Base-by-base conservation (phyloP, 140 eudicot species). In the Senecio squalidus region DNA sequence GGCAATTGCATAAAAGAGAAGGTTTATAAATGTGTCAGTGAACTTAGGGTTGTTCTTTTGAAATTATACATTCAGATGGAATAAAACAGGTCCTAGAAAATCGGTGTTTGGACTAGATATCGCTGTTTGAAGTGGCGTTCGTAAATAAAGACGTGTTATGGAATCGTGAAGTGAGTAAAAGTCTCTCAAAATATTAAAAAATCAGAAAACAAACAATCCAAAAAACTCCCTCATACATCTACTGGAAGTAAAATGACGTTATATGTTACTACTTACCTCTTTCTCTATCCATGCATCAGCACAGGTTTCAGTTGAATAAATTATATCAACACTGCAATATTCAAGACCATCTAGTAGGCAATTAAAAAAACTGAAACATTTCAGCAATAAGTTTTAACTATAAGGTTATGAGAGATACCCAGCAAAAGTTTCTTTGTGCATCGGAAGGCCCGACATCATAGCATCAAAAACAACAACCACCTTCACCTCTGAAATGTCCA, bases 381-480 rank as follows among this genome's bases (percentile, higher is more conserved):
- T n/a, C 49, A 20, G 28, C 16, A 54, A 48, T 48, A 51, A 49
- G 17, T 30, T 28, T 0, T 22, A 58, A 46, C n/a, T 60, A 25
- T 64, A 14, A 58, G 68, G 46, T 60, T 28, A 66, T 36, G 77
- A 52, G 60, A 15, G 29, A 67, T 84, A 91, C 98, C 98, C 98
- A 33, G 54, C 55, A 75, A 83, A 87, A 20, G 47, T 66, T 78
- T 91, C 96, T 74, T 69, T 86, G 85, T 81, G 95, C 40, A 85
- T 81, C 50, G 84, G 86, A 20, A 73, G 80, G 27, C 95, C 95
- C 6, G 96, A 91, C 94, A 74, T 75, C 89, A 67, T 60, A 30
- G 96, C 96, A 79, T 91, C 98, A 84, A 91, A 91, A 55, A 91
- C 98, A 59, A 79, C 95, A 58, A 91, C 96, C 83, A 91, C 98